Evolutionary conservation across 2,329 filamentous ascomycete genomes (phyloP).

Genomic region (Zymoseptoria crescenta): DNA sequence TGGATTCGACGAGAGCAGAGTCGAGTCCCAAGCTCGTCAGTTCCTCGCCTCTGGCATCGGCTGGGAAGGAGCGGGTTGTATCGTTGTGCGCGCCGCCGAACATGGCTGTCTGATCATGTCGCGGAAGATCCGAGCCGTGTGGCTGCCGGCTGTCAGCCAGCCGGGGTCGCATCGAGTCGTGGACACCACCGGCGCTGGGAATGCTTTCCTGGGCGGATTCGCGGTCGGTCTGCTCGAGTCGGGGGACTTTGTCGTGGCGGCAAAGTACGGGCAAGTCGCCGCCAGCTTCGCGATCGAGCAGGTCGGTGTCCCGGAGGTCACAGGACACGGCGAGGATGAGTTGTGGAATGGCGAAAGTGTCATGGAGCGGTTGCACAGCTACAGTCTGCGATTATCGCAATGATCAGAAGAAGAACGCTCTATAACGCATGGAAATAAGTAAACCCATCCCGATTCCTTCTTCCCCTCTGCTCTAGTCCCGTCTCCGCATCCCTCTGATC

Average conservation of each 20-base stretch:
- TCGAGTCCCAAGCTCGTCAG: constrained; percentile 15
- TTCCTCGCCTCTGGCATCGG: constrained; percentile 16
- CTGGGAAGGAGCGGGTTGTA: constrained; percentile 11
- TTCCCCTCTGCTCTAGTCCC: too few relatives aligned
- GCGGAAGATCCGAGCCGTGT: constrained; percentile 3
- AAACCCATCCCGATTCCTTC: not conserved
- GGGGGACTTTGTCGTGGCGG: constrained; percentile 14
- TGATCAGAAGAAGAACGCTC: not conserved
- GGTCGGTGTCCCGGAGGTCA: constrained; percentile 33
- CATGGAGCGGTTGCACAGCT: constrained; percentile 31
- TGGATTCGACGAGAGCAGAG: constrained; percentile 8
- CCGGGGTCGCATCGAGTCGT: constrained; percentile 15
- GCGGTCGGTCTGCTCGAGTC: constrained; percentile 20
- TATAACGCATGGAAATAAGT: not conserved
- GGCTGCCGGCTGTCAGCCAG: constrained; percentile 19
- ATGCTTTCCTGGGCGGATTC: constrained; percentile 25
- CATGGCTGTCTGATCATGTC: constrained; percentile 21
- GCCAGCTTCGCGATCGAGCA: constrained; percentile 24
- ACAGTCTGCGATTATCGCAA: not conserved
- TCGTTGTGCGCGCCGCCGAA: constrained; percentile 18
- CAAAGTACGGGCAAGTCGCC: constrained; percentile 20
- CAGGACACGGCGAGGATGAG: constrained; percentile 30
- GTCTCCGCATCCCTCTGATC: too few relatives aligned
- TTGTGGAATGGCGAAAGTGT: constrained; percentile 42
- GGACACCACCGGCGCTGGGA: constrained; percentile 24